phyloP scores from a whole-genome alignment of 805 yeast species.

The Saccharomycopsis javanensis region DNA sequence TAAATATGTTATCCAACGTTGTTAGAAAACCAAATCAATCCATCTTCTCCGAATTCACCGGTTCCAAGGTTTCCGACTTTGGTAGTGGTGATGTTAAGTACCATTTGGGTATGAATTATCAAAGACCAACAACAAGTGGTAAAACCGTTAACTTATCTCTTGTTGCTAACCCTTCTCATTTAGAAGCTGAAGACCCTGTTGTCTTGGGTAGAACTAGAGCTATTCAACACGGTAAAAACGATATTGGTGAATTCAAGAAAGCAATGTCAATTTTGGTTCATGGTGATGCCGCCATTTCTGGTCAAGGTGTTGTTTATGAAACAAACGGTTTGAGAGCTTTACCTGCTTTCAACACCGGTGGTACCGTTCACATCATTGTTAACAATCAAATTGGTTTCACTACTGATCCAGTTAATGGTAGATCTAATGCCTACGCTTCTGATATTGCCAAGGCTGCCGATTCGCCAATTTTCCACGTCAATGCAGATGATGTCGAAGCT shows the following conservation, averaged over 20 bases:
- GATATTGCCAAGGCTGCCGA: conserved; percentile 94
- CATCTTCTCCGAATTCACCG: conserved; percentile 91
- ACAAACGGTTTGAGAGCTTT: conserved; percentile 89
- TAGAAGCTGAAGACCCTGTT: conserved; percentile 98
- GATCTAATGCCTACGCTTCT: conserved; percentile 97
- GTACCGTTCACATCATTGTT: conserved; percentile 91
- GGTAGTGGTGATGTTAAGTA: conserved; percentile 99
- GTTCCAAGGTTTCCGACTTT: conserved; percentile 82
- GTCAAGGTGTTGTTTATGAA: conserved; percentile 98
- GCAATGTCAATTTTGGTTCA: conserved; percentile 90
- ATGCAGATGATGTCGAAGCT: conserved; percentile 96
- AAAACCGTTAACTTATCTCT: conserved; percentile 88
- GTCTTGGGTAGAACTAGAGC: conserved; percentile 98
- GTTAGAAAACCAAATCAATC: conserved; percentile 98
- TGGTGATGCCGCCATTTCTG: conserved; percentile 99
- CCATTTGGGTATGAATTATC: conserved; percentile 98
- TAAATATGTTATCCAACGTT: conserved; percentile 94
- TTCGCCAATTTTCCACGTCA: conserved; percentile 98
- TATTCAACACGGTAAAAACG: conserved; percentile 82
- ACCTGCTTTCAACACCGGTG: conserved; percentile 97
- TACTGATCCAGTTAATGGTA: conserved; percentile 93
- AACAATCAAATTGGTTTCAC: conserved; percentile 99
- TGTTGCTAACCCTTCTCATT: conserved; percentile 98
- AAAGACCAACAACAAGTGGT: conserved; percentile 98
- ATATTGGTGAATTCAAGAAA: conserved; percentile 70